phyloP scores from a whole-genome alignment of 2,329 filamentous ascomycete species.

The Sporothrix inflata region DNA sequence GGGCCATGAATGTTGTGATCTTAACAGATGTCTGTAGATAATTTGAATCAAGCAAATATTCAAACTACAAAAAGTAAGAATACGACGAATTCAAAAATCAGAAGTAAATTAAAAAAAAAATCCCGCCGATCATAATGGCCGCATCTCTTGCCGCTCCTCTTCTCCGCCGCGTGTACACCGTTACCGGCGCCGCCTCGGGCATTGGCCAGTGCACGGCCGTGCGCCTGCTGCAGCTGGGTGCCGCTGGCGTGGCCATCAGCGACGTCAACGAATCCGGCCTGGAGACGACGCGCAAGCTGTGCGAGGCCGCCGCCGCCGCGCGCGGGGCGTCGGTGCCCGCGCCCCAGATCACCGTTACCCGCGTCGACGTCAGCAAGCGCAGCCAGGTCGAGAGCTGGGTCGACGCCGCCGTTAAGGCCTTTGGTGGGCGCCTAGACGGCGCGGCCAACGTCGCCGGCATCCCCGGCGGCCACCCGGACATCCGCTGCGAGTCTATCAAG shows the following conservation, averaged over 20 bases:
- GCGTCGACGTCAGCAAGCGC: conserved; percentile 23
- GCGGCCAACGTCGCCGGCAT: conserved; percentile 21
- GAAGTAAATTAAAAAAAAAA: neutral
- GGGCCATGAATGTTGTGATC: neutral
- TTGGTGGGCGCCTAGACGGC: conserved; percentile 9
- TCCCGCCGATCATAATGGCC: neutral
- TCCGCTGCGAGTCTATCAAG: conserved; percentile 12
- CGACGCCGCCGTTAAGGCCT: neutral
- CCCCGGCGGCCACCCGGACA: conserved; percentile 11
- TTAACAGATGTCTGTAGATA: neutral
- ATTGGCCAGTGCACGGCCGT: conserved; percentile 30
- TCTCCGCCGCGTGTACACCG: conserved; percentile 11
- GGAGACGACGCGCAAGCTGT: conserved; percentile 1
- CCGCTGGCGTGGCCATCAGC: conserved; percentile 17
- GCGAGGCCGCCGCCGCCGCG: neutral
- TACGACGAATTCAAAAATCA: neutral
- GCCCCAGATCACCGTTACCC: neutral
- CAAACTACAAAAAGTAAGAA: no score
- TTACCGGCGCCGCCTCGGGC: conserved; percentile 34
- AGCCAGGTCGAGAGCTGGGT: conserved; percentile 19
- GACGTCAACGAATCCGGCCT: conserved; percentile 20
- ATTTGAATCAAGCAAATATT: neutral
- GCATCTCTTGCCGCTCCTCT: conserved; percentile 4
- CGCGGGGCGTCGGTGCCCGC: neutral
- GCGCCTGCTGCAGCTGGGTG: conserved; percentile 13